Evolutionary conservation across 164 flowering plant species (phyloP), one percentile per base, ranked within the genome.

Genomic region (Sedum album): DNA sequence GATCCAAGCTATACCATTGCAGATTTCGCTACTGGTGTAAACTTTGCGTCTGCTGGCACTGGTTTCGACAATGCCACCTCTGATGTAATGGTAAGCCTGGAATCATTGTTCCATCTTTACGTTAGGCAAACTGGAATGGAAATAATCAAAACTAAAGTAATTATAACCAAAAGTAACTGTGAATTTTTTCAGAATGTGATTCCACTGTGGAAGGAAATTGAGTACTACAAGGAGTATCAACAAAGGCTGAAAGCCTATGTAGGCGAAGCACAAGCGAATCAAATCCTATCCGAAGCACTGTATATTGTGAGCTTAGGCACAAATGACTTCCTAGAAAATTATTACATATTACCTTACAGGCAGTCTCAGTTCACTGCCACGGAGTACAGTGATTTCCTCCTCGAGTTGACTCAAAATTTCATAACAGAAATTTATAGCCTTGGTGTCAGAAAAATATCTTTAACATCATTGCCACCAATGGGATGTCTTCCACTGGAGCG

Each of bases 401-500:
- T 78, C 6, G 77, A 74, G 11, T 31, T 80, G 2, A 78, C 85
- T 0, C 67, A 61, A 39, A 65, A 76, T 53, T 82, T 85, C 69
- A 41, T 85, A 5, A 73, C 31, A 48, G 71, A 81, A 26, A 72
- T 85, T 0, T 74, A 85, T 42, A 25, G n/a, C 4, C 80, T 84
- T 2, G 89, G 89, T 7, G 85, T 73, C 0, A 66, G 89, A 60
- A 85, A 82, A 44, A 33, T 85, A 5, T 79, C 86, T 35, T 62
- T 85, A 0, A 71, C 81, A 0, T 87, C 86, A 0, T 44, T 82
- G 38, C 84, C 86, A 68, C 87, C 89, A 7, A 83, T 85, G 86
- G 89, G 89, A 69, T 85, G 89, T 68, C 69, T 85, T 76, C 89
- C 89, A 11, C 38, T 85, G 68, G 87, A 85, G 70, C 78, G 89